phyloP scores from a whole-genome alignment of 2,329 filamentous ascomycete species.

The Exophiala dermatitidis region DNA sequence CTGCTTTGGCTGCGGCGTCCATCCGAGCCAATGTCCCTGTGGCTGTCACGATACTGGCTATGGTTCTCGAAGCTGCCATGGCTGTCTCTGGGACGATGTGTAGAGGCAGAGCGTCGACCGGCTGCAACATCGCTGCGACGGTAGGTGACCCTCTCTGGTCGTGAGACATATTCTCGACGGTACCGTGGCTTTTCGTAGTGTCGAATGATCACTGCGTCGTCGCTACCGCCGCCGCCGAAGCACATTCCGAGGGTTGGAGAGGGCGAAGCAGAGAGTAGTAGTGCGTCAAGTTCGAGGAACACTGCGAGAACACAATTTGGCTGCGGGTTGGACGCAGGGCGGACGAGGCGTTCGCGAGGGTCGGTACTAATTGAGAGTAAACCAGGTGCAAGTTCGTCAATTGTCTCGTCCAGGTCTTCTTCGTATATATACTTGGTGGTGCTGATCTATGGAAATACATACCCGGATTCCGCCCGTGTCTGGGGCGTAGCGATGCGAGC shows the following conservation, averaged over 20 bases:
- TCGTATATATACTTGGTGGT: too few species aligned
- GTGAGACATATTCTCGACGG: slow-evolving; percentile 22
- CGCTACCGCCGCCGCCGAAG: slow-evolving; percentile 17
- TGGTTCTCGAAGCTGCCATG: slow-evolving; percentile 4
- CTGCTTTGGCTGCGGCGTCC: slow-evolving; percentile 18
- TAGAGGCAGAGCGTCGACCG: slow-evolving; percentile 19
- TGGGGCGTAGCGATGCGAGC: not conserved
- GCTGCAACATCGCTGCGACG: slow-evolving; percentile 13
- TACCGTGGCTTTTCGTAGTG: slow-evolving; percentile 19
- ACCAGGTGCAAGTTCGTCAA: too few species aligned
- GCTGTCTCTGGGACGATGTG: slow-evolving; percentile 12
- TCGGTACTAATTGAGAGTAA: too few species aligned
- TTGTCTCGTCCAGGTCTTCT: too few species aligned
- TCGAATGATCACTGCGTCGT: slow-evolving; percentile 20
- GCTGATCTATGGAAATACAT: not conserved
- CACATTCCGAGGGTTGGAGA: slow-evolving; percentile 14
- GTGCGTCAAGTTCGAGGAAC: not conserved
- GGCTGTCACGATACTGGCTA: slow-evolving; percentile 2
- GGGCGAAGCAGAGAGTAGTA: not conserved
- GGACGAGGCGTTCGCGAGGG: too few species aligned
- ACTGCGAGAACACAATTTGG: too few species aligned
- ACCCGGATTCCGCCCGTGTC: not conserved
- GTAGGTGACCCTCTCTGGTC: slow-evolving; percentile 20
- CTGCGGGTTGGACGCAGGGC: too few species aligned
- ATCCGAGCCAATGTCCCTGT: slow-evolving; percentile 2